phyloP scores from a whole-genome alignment of 176 grass and related monocot species.

The Coix lacrymajobi region DNA sequence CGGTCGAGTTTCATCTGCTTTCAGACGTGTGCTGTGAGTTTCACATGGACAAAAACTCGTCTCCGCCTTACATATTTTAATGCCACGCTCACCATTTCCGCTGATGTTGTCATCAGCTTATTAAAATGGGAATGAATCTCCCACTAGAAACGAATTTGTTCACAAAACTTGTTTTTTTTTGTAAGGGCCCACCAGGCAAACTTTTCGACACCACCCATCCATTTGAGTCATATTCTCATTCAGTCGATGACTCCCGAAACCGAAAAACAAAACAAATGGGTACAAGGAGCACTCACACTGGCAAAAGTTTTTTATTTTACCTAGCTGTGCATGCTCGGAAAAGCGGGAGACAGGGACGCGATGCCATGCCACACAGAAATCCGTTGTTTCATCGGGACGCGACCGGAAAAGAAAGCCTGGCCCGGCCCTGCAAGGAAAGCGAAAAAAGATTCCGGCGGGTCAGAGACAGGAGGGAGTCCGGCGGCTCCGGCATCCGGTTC shows the following conservation, averaged over 20 bases:
- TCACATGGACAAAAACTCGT: too few relatives aligned
- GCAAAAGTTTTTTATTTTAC: neutral
- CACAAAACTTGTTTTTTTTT: too few relatives aligned
- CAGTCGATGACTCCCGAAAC: neutral
- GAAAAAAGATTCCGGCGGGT: neutral
- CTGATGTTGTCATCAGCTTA: too few relatives aligned
- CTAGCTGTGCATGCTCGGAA: neutral
- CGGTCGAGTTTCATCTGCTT: too few relatives aligned
- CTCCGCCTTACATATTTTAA: too few relatives aligned
- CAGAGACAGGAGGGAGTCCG: neutral
- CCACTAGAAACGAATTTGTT: too few relatives aligned
- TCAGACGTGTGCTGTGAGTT: too few relatives aligned
- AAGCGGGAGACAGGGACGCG: neutral
- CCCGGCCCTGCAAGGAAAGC: neutral
- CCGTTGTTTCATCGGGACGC: neutral
- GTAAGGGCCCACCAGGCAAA: too few relatives aligned
- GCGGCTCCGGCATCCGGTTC: constrained; percentile 37
- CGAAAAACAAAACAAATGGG: too few relatives aligned
- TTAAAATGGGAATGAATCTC: too few relatives aligned
- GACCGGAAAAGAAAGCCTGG: neutral
- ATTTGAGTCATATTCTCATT: neutral
- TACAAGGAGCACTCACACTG: neutral
- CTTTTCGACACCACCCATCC: too few relatives aligned
- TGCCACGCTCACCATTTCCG: too few relatives aligned
- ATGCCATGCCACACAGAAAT: neutral